phyloP scores from a whole-genome alignment of 371 early-diverging fungal species.

The Paraphysoderma sedebokerense region DNA sequence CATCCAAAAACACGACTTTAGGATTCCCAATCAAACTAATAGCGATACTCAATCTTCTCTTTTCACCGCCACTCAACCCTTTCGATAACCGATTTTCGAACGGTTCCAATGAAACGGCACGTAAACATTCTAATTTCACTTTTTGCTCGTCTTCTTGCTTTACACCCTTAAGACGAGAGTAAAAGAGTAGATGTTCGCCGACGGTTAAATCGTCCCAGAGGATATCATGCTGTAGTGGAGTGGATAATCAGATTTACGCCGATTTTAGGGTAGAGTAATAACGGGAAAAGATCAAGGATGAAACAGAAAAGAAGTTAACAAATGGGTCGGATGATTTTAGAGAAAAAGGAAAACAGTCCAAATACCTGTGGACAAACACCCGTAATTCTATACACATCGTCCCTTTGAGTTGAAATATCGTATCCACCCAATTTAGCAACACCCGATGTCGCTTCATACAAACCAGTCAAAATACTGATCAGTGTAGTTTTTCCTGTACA shows the following conservation, averaged over 20 bases:
- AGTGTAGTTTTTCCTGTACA: constrained; percentile 41
- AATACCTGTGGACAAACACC: constrained; percentile 49
- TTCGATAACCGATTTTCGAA: constrained; percentile 30
- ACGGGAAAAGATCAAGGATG: neutral
- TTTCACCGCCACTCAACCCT: constrained; percentile 40
- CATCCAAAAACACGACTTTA: constrained; percentile 14
- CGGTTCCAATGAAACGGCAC: constrained; percentile 25
- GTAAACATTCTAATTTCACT: constrained; percentile 25
- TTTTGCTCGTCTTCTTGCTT: constrained; percentile 18
- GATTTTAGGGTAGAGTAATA: no score
- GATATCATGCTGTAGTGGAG: constrained; percentile 32
- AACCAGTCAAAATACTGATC: constrained; percentile 45
- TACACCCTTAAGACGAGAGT: constrained; percentile 51
- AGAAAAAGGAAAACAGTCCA: constrained; percentile 4
- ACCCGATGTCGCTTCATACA: constrained; percentile 40
- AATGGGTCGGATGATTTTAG: neutral
- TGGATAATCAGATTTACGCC: neutral
- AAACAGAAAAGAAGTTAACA: neutral
- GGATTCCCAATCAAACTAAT: constrained; percentile 48
- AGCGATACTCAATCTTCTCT: constrained; percentile 46
- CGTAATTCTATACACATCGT: constrained; percentile 39
- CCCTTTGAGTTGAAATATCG: constrained; percentile 29
- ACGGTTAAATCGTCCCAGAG: constrained; percentile 59
- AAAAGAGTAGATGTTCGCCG: constrained; percentile 50
- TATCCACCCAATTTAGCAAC: constrained; percentile 38